Base-by-base conservation (phyloP, 768 basidiomycete genomes). In the Rhizopogon vinicolor region DNA sequence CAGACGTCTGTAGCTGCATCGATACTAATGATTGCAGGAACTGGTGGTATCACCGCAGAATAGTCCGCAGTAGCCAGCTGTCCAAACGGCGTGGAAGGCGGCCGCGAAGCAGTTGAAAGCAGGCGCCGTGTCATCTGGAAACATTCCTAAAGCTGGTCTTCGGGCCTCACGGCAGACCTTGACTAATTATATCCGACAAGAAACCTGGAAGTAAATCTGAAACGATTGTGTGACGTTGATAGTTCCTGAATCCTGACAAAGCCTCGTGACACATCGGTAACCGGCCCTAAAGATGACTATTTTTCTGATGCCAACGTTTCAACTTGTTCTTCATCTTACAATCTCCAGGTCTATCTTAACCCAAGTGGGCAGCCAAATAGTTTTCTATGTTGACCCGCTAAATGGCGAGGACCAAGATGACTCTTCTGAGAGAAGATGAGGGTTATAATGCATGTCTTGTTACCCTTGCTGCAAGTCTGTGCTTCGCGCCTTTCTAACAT, bases 361-460 rank as follows among this genome's bases (percentile, higher is more conserved):
- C 87, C 86, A 87, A 84, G 85, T 74, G 79, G 77, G 72, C 77
- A 72, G 75, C 72, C 60, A 64, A 60, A 48, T 55, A 53, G 53
- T 55, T 57, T 61, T 62, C 65, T 54, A 75, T 74, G 77, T 76
- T 76, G 77, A 62, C 72, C 68, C 68, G 76, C 86, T 76, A 83
- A 89, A 91, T 91, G 88, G 88, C 83, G 78, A 79, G 76, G 83
- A 86, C 84, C 86, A 68, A 89, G 83, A 90, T 37, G 13, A 69
- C 65, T 72, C 71, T 71, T 58, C 53, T 6, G 19, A 25, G 22
- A 57, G 51, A 61, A 65, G 71, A 65, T 73, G 68, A 80, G 74
- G 79, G 81, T 81, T 82, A 83, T 87, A 90, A 90, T 91, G 87
- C 87, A 77, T 48, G 59, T 59, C 60, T 68, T 62, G 58, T 71